These are phyloP conservation scores for Xylaria digitata DNA, from an alignment of 2,329 filamentous ascomycete species.

Conservation along the genomic window DNA sequence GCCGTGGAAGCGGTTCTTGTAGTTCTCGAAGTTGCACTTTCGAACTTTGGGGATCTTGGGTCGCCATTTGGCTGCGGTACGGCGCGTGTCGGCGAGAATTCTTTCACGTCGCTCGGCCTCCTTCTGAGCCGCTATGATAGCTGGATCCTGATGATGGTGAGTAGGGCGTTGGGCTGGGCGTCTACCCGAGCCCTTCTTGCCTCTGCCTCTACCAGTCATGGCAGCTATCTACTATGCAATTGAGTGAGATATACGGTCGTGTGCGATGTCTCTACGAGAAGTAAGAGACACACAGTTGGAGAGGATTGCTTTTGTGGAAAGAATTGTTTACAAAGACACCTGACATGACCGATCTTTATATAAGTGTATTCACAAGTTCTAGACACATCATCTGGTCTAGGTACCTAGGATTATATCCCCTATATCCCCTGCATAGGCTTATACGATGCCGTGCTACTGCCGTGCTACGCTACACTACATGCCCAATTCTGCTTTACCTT, in stretches of 20 bases:
- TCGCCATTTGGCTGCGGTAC: constrained; percentile 54
- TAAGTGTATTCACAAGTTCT: neutral
- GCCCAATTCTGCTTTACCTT: too few species aligned
- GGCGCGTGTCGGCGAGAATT: constrained; percentile 52
- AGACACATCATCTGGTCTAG: too few species aligned
- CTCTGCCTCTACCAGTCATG: constrained; percentile 29
- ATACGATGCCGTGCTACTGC: neutral
- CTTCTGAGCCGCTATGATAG: constrained; percentile 49
- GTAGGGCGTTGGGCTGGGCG: constrained; percentile 9
- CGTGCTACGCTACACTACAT: too few species aligned
- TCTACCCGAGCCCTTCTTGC: constrained; percentile 22
- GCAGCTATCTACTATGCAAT: neutral
- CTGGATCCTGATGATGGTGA: constrained; percentile 45
- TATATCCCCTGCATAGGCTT: neutral
- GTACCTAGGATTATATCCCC: too few species aligned
- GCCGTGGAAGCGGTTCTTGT: constrained; percentile 56
- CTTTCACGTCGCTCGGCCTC: constrained; percentile 54
- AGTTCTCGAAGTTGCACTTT: constrained; percentile 57
- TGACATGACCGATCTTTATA: constrained; percentile 6
- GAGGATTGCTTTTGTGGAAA: neutral
- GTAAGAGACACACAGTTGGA: neutral
- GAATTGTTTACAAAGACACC: neutral
- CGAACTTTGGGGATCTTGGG: constrained; percentile 56
- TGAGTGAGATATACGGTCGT: neutral
- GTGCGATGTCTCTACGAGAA: neutral